Percentiles rank a stretch among this genome's conserved stretches.
Evolutionary conservation across 768 basidiomycete species (phyloP).

Genomic region (Nidula microcarpa): DNA sequence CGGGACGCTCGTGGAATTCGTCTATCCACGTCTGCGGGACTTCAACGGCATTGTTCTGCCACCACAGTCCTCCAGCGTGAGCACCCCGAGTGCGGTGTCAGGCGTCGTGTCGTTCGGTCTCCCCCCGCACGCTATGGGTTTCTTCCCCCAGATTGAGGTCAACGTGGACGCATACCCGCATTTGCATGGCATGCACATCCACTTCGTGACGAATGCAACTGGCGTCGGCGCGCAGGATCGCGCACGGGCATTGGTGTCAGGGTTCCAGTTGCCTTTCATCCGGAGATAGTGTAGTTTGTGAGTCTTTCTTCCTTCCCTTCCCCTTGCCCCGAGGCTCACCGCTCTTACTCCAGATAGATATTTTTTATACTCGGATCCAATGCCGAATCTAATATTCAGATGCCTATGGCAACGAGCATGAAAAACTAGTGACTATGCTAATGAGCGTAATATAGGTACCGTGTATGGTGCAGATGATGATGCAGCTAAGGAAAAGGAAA

Average conservation of each 20-base stretch:
- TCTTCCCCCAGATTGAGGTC: slow-evolving; percentile 96
- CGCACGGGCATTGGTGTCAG: slow-evolving; percentile 83
- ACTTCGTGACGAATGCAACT: slow-evolving; percentile 85
- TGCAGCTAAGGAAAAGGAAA: background rate
- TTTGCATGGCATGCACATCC: slow-evolving; percentile 87
- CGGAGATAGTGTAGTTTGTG: slow-evolving; percentile 26
- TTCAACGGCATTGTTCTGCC: slow-evolving; percentile 83
- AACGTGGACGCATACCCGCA: slow-evolving; percentile 88
- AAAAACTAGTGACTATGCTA: background rate
- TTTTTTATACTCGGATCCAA: background rate
- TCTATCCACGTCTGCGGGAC: slow-evolving; percentile 90
- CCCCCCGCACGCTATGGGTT: slow-evolving; percentile 75
- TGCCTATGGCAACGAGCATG: background rate
- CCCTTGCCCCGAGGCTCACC: background rate
- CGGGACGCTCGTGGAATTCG: slow-evolving; percentile 84
- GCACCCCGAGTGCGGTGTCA: slow-evolving; percentile 73
- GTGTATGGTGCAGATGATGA: background rate
- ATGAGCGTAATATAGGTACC: background rate
- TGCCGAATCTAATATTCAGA: slow-evolving; percentile 1
- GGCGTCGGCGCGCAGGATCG: slow-evolving; percentile 90
- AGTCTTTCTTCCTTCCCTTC: background rate
- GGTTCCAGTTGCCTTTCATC: slow-evolving; percentile 87
- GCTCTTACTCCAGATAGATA: background rate
- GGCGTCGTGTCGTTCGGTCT: slow-evolving; percentile 92
- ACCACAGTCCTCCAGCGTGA: slow-evolving; percentile 62